Percentiles rank a stretch among this genome's conserved stretches.
Evolutionary conservation across 805 yeast species (phyloP).

Genomic region (Starmera dryadoides): DNA sequence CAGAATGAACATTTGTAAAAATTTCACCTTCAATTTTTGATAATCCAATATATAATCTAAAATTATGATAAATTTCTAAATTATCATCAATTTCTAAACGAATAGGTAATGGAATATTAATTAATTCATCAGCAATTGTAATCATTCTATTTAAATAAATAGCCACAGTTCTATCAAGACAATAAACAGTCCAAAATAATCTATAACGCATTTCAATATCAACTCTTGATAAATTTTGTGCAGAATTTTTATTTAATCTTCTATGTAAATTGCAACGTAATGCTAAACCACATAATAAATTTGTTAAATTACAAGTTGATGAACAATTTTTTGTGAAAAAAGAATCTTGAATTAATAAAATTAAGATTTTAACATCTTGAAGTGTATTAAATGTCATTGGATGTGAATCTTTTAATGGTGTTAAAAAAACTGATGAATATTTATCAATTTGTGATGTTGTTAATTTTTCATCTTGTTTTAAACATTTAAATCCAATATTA

Average conservation of each 20-base stretch:
- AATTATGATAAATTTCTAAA: conserved; percentile 32
- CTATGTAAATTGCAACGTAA: conserved; percentile 42
- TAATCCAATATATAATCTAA: conserved; percentile 35
- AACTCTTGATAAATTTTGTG: conserved; percentile 16
- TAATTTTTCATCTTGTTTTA: conserved; percentile 6
- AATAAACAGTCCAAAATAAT: conserved; percentile 41
- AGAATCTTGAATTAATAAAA: conserved; percentile 44
- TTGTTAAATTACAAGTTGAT: conserved; percentile 46
- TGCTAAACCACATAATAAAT: conserved; percentile 38
- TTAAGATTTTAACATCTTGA: conserved; percentile 34
- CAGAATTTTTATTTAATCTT: conserved; percentile 16
- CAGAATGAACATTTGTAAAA: conserved; percentile 38
- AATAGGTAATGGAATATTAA: conserved; percentile 38
- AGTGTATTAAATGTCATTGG: conserved; percentile 29
- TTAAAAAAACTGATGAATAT: conserved; percentile 6
- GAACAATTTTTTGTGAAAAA: conserved; percentile 48
- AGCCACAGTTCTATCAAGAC: conserved; percentile 41
- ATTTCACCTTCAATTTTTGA: conserved; percentile 42
- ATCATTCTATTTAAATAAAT: conserved; percentile 45
- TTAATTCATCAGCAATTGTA: conserved; percentile 42
- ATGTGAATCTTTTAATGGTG: conserved; percentile 6
- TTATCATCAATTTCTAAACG: conserved; percentile 26
- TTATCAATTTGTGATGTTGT: conserved; percentile 6
- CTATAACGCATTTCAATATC: conserved; percentile 33
- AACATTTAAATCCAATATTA: conserved; percentile 14